Base-by-base conservation (phyloP, 73 alveolate genomes). In the Paramecium primaurelia region DNA sequence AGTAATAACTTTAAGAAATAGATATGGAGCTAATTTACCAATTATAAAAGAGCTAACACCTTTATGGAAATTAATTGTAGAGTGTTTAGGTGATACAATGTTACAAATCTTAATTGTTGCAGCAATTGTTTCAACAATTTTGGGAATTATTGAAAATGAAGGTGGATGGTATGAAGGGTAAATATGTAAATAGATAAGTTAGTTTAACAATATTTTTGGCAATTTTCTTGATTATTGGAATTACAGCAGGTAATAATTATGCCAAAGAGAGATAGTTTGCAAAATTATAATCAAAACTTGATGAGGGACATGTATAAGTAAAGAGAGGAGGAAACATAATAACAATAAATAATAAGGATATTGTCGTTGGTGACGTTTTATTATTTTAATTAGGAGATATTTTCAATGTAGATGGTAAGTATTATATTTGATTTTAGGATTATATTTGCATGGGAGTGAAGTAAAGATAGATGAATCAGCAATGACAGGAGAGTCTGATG, bases 401-500 rank as follows among this genome's bases (percentile, higher is more conserved):
- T 42, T 92, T 97, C 93, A 98, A 98, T 12, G 98, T 97, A 8
- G 98, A 95, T 92, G 93, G 95, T 25, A n/a, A 36, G 32, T 18
- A 36, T 38, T 5, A n/a, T 1, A 38, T 75, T 37, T 36, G 20
- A 75, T 12, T 75, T 16, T 75, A 58, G 95, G 96, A 30, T 37
- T 95, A 8, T 77, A 95, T 8, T 75, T 97, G 9, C 92, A 89
- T 22, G 98, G 97, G 0, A 92, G 89, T 26, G 97, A 96, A 22
- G 94, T 97, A 6, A 92, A 93, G 32, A 93, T 95, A 89, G 96
- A 96, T 96, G 99, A 97, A 77, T 86, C 97, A 51, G 97, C 99
- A 14, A 93, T 97, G 94, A 97, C 99, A 22, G 99, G 99, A 12
- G 99, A 97, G 75, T 86, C 96, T 25, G 97, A 96, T 84, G 97